These are phyloP conservation scores for Ophiostoma fasciatum DNA, from an alignment of 2,329 filamentous ascomycete genomes.

Conservation along the genomic window DNA sequence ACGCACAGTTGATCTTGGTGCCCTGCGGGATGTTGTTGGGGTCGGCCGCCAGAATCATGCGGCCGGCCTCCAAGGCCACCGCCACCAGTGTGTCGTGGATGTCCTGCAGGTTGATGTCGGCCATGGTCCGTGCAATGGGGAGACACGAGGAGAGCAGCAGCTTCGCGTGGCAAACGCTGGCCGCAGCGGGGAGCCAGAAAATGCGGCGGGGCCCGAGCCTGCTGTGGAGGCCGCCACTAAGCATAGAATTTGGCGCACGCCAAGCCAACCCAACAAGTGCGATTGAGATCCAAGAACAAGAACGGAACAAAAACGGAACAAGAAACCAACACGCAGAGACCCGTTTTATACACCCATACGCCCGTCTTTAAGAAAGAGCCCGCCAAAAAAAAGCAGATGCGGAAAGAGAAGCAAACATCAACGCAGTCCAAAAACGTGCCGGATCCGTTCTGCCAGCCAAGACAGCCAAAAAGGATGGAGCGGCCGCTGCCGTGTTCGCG, in stretches of 20 bases:
- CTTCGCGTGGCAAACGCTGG: too few relatives aligned
- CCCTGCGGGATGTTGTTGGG: constrained; percentile 40
- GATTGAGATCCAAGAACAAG: too few relatives aligned
- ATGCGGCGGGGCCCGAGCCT: too few relatives aligned
- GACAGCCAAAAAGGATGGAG: too few relatives aligned
- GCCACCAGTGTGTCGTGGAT: constrained; percentile 46
- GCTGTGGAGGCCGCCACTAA: too few relatives aligned
- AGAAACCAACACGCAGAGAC: neutral
- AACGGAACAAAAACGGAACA: neutral
- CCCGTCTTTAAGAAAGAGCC: too few relatives aligned
- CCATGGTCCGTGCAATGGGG: constrained; percentile 31
- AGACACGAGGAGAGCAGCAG: too few relatives aligned
- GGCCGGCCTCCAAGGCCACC: constrained; percentile 48
- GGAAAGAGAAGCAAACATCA: neutral
- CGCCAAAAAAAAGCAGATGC: neutral
- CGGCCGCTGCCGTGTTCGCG: too few relatives aligned
- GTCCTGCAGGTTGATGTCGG: constrained; percentile 41
- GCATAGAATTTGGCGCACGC: too few relatives aligned
- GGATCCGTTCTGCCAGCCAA: too few relatives aligned
- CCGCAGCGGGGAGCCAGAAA: too few relatives aligned
- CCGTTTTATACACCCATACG: constrained; percentile 6
- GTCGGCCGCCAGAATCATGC: constrained; percentile 47
- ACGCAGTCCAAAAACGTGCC: neutral
- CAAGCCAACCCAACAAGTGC: too few relatives aligned
- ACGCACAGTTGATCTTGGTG: constrained; percentile 52